A percentile compares a stretch with the other conserved stretches of the same genome.
Evolutionary conservation across 352 stramenopile genomes (phyloP).

Genomic region (Phytopythium chamaehyphon): DNA sequence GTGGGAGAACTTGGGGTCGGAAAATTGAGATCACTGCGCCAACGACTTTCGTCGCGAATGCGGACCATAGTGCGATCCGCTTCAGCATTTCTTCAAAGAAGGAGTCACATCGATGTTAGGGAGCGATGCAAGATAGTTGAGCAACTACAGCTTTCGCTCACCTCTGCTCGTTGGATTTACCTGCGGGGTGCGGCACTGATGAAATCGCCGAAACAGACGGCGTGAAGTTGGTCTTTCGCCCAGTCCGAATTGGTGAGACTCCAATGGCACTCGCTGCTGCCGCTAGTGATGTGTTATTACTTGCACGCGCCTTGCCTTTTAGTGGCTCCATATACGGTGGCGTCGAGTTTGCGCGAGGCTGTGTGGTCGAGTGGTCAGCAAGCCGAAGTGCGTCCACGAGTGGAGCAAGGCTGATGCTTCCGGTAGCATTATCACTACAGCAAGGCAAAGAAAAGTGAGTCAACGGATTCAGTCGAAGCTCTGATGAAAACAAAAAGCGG

Average conservation of each 20-base stretch:
- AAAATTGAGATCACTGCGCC: conserved; percentile 50
- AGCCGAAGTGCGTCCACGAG: conserved; percentile 47
- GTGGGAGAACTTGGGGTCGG: conserved; percentile 6
- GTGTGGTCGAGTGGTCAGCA: conserved; percentile 42
- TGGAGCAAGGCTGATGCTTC: conserved; percentile 30
- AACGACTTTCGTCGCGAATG: conserved; percentile 60
- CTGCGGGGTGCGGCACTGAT: conserved; percentile 29
- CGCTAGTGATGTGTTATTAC: background rate
- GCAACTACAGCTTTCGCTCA: conserved; percentile 5
- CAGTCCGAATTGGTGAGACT: conserved; percentile 53
- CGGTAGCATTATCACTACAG: conserved; percentile 45
- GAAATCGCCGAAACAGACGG: background rate
- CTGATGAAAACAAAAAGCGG: background rate
- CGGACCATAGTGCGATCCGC: conserved; percentile 60
- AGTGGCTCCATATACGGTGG: conserved; percentile 4
- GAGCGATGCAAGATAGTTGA: no score
- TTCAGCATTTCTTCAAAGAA: conserved; percentile 38
- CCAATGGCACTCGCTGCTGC: conserved; percentile 11
- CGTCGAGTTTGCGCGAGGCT: conserved; percentile 19
- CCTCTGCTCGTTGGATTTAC: conserved; percentile 75
- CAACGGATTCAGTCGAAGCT: no score
- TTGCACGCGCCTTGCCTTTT: background rate
- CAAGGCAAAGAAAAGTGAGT: background rate
- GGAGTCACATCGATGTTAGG: conserved; percentile 5
- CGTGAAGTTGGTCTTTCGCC: conserved; percentile 43